Evolutionary conservation across 768 basidiomycete species (phyloP).

Genomic region (Boletus barrowsii): DNA sequence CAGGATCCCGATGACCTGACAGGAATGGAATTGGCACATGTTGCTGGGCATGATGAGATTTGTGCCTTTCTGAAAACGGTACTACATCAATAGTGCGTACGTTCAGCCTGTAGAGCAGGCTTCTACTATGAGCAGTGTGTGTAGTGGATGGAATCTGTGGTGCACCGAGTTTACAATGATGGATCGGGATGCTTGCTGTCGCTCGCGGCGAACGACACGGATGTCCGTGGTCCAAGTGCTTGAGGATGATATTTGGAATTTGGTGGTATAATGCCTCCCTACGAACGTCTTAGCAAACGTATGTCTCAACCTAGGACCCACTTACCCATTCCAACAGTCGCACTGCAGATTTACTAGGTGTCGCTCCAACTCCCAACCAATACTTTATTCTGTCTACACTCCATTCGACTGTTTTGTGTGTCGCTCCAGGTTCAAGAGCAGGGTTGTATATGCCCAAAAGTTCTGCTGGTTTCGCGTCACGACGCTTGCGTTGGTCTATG

Average conservation of each 20-base stretch:
- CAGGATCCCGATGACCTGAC: slow-evolving; percentile 70
- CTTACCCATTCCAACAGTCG: slow-evolving; percentile 73
- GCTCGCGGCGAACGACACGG: not conserved
- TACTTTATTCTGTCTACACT: slow-evolving; percentile 86
- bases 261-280: slow-evolving; percentile 64
- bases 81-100: slow-evolving; percentile 17
- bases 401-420: slow-evolving; percentile 81
- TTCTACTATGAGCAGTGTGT: slow-evolving; percentile 9
- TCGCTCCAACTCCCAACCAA: slow-evolving; percentile 85
- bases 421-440: slow-evolving; percentile 45
- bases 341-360: slow-evolving; percentile 75
- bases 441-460: slow-evolving; percentile 84
- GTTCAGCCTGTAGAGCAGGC: not conserved
- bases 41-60: slow-evolving; percentile 57
- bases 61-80: slow-evolving; percentile 29
- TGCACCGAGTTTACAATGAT: not conserved
- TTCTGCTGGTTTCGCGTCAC: slow-evolving; percentile 87
- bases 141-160: not conserved
- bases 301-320: not conserved
- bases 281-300: slow-evolving; percentile 4
- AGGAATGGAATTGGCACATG: slow-evolving; percentile 55
- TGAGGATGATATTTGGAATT: slow-evolving; percentile 54
- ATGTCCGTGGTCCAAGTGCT: slow-evolving; percentile 20
- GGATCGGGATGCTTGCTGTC: no score
- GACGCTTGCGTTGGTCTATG: slow-evolving; percentile 62